These are phyloP conservation scores for Pleomassaria siparia DNA, from an alignment of 2,329 filamentous ascomycete species.

Conservation along the genomic window DNA sequence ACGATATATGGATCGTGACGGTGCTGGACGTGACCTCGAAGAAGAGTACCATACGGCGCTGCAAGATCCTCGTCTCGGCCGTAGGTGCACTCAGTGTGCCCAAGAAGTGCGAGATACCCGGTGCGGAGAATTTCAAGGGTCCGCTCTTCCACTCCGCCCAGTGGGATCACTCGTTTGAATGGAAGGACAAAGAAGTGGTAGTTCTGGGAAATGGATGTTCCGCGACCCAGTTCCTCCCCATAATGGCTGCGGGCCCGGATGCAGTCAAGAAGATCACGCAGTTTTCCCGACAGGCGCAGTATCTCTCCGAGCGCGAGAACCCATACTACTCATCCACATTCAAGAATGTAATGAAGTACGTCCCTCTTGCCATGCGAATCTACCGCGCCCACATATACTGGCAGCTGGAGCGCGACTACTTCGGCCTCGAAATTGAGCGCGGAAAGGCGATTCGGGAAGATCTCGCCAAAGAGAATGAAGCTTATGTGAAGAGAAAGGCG, in stretches of 20 bases:
- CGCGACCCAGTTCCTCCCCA: conserved; percentile 53
- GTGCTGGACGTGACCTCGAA: conserved; percentile 26
- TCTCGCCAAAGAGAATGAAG: conserved; percentile 42
- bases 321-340: conserved; percentile 45
- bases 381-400: conserved; percentile 48
- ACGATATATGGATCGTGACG: conserved; percentile 42
- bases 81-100: conserved; percentile 34
- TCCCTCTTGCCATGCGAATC: conserved; percentile 49
- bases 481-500: conserved; percentile 48
- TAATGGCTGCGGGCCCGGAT: conserved; percentile 41
- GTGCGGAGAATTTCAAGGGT: conserved; percentile 49
- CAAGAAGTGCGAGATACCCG: conserved; percentile 45
- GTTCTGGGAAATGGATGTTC: conserved; percentile 49
- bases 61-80: conserved; percentile 30
- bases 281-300: conserved; percentile 56
- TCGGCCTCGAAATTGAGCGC: conserved; percentile 44
- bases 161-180: conserved; percentile 54
- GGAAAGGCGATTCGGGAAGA: conserved; percentile 42
- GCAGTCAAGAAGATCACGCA: conserved; percentile 48
- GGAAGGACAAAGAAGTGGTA: conserved; percentile 37
- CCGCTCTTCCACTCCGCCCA: conserved; percentile 34
- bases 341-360: conserved; percentile 49
- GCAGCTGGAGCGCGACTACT: conserved; percentile 49
- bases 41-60: conserved; percentile 18
- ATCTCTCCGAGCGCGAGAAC: conserved; percentile 50